phyloP scores from a whole-genome alignment of 192 early-diverging fungal genomes.

The Pilaira anomala region DNA sequence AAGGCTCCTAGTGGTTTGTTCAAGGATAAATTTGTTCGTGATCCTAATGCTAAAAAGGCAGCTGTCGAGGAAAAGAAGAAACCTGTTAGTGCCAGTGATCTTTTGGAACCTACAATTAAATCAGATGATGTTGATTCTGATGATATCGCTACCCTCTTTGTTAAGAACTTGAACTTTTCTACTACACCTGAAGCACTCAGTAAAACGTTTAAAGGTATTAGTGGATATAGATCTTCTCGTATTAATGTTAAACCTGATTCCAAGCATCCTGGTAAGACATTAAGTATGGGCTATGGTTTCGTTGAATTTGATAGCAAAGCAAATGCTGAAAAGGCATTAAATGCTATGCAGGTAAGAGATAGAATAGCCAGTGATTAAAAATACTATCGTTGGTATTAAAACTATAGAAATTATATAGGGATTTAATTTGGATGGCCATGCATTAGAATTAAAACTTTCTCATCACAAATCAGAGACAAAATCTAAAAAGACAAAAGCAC shows the following conservation, averaged over 20 bases:
- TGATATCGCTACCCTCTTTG: constrained; percentile 78
- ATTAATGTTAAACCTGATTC: constrained; percentile 84
- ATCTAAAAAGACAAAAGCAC: constrained; percentile 80
- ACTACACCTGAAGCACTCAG: constrained; percentile 79
- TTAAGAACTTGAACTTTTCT: constrained; percentile 94
- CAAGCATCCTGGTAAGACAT: constrained; percentile 71
- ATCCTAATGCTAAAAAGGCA: constrained; percentile 29
- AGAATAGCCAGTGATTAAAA: background rate
- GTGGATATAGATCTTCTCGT: constrained; percentile 77
- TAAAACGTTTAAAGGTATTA: constrained; percentile 68
- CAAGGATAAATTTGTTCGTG: constrained; percentile 53
- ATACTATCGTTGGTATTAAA: background rate
- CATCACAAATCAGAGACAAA: constrained; percentile 65
- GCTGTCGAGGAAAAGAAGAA: constrained; percentile 41
- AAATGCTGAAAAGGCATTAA: constrained; percentile 79
- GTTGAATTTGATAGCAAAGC: constrained; percentile 84
- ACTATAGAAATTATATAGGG: too few species aligned
- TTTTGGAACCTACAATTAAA: constrained; percentile 35
- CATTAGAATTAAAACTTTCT: constrained; percentile 89
- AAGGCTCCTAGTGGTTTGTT: constrained; percentile 88
- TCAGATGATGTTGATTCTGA: constrained; percentile 45
- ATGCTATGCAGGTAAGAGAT: constrained; percentile 72
- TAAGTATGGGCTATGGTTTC: constrained; percentile 98
- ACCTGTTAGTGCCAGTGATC: constrained; percentile 36
- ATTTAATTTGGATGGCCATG: constrained; percentile 81